phyloP scores from a whole-genome alignment of 306 rosid species.

The Senna tora region DNA sequence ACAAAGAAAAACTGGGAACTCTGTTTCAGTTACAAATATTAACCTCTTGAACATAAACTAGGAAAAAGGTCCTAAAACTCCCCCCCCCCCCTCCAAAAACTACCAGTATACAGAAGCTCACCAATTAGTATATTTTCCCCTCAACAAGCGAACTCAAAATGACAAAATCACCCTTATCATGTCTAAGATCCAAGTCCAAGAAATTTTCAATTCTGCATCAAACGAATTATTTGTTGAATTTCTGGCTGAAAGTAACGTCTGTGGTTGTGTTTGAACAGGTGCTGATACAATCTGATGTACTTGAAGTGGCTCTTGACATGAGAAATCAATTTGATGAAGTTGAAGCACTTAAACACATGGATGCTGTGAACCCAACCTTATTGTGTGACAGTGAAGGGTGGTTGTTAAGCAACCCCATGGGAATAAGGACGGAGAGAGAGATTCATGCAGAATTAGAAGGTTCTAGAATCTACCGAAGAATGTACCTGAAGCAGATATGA shows the following conservation, averaged over 20 bases:
- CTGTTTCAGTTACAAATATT: no score
- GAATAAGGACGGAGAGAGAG: conserved; percentile 90
- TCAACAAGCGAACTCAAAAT: no score
- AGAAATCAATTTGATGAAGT: conserved; percentile 69
- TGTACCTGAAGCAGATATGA: conserved; percentile 62
- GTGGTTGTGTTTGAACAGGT: conserved; percentile 53
- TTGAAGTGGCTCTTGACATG: conserved; percentile 76
- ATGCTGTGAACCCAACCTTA: conserved; percentile 42
- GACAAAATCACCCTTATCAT: no score
- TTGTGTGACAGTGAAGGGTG: conserved; percentile 75
- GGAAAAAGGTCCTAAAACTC: no score
- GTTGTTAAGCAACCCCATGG: conserved; percentile 82
- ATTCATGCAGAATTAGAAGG: conserved; percentile 89
- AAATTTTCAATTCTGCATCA: no score
- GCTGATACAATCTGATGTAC: conserved; percentile 75
- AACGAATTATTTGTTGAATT: background rate
- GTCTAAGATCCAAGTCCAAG: no score
- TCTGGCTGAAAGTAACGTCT: conserved; percentile 5
- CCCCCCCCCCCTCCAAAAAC: no score
- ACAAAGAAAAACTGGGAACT: no score
- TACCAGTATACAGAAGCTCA: no score
- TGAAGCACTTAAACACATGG: conserved; percentile 52
- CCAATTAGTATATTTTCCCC: no score
- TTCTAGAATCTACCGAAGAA: conserved; percentile 66
- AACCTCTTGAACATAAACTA: no score